Percentiles rank a stretch among this genome's conserved stretches.
Evolutionary conservation across 2,329 filamentous ascomycete species (phyloP).

Genomic region (Fusarium sp.): DNA sequence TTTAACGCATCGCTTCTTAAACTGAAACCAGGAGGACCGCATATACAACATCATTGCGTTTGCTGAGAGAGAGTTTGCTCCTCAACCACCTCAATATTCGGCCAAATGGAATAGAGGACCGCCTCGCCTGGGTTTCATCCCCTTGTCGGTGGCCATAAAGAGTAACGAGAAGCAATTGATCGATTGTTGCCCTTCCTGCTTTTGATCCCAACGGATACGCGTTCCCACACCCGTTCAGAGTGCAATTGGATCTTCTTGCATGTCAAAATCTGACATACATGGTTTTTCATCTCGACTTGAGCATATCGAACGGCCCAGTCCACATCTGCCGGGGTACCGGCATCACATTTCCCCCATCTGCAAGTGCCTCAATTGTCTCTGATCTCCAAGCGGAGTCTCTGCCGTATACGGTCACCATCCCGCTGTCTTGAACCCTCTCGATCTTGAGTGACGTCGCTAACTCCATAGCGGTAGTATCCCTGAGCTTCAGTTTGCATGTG

Average conservation of each 20-base stretch:
- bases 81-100: constrained; percentile 22
- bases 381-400: constrained; percentile 31
- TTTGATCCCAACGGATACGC: constrained; percentile 13
- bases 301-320: constrained; percentile 13
- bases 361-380: constrained; percentile 32
- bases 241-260: constrained; percentile 19
- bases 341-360: constrained; percentile 40
- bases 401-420: constrained; percentile 13
- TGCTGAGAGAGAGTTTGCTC: constrained; percentile 15
- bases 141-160: constrained; percentile 7
- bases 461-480: constrained; percentile 3
- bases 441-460: constrained; percentile 34
- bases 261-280: constrained; percentile 27
- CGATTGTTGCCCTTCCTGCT: constrained; percentile 1
- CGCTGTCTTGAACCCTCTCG: constrained; percentile 22
- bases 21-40: constrained; percentile 20
- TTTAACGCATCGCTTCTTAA: constrained; percentile 23
- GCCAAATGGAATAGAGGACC: constrained; percentile 20
- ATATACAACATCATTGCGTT: constrained; percentile 1
- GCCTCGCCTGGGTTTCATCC: constrained; percentile 29
- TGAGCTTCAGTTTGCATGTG: constrained; percentile 1
- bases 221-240: constrained; percentile 10
- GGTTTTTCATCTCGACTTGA: constrained; percentile 35
- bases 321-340: constrained; percentile 39
- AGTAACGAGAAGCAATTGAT: constrained; percentile 1